Evolutionary conservation across 441 rosid genomes (phyloP).

Genomic region (Cnidoscolus chayamansa): DNA sequence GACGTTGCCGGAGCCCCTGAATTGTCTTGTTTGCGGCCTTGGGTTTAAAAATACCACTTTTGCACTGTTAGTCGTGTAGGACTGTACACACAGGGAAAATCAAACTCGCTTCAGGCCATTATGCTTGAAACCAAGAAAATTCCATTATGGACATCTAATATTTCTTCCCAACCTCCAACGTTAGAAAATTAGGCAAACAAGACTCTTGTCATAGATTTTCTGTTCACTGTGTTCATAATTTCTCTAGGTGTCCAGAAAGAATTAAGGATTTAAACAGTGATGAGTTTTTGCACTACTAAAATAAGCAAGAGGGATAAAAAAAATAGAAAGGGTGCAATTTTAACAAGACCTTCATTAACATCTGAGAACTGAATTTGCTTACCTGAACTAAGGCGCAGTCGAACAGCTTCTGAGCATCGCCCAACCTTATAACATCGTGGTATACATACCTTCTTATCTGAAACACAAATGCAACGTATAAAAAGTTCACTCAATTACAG

Average conservation of each 20-base stretch:
- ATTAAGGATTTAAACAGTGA: not conserved
- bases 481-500: not conserved
- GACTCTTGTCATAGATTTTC: not conserved
- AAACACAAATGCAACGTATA: slow-evolving; percentile 2
- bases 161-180: not conserved
- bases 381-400: slow-evolving; percentile 87
- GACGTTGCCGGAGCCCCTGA: slow-evolving; percentile 62
- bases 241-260: not conserved
- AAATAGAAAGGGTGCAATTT: not conserved
- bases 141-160: not conserved
- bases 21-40: slow-evolving; percentile 66
- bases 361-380: slow-evolving; percentile 19
- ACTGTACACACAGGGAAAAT: slow-evolving; percentile 29
- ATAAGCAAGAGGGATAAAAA: not conserved
- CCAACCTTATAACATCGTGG: slow-evolving; percentile 68
- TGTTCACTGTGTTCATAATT: not conserved
- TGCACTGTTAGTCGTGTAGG: slow-evolving; percentile 76
- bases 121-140: not conserved
- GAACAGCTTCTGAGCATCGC: slow-evolving; percentile 69
- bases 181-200: not conserved
- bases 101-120: not conserved
- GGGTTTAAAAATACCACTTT: slow-evolving; percentile 81
- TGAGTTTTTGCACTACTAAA: not conserved
- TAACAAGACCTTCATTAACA: not conserved
- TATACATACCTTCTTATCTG: slow-evolving; percentile 92